Evolutionary conservation across 2,329 filamentous ascomycete genomes (phyloP), one percentile per base, ranked within the genome.

Genomic region (Penicillium fuscoglaucum): DNA sequence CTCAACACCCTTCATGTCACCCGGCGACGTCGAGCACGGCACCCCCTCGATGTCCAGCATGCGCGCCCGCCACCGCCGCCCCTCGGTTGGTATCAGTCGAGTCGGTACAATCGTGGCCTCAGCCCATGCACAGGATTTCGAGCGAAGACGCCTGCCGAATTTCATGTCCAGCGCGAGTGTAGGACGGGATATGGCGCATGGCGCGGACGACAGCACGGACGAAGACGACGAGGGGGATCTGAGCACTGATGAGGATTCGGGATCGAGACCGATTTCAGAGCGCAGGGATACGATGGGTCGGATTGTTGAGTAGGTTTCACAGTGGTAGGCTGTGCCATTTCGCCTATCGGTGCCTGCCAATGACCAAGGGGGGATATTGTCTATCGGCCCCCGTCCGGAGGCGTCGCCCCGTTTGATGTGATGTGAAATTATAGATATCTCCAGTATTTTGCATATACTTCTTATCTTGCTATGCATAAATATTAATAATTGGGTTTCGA

Each of bases 41-140:
- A 54, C 70, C 2, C 66, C 73, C 5, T 66, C 69, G 1, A 65
- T 62, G 0, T 66, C 69, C 3, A 67, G 65, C 29, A 58, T 67
- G 39, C 69, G 63, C 21, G 61, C 68, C 29, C 72, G 67, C 47
- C 67, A 60, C 39, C 68, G 68, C 52, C 73, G 59, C 46, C 70
- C 58, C 41, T 66, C 62, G 19, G 65, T 66, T 24, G 79, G 76
- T 8, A 75, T 85, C 12, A 75, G 75, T n/a, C 77, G 83, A 1
- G 81, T 88, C 13, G 85, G 84, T 6, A 85, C 82, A 15, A 86
- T 92, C n/a, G 82, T 97, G 65, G 89, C 91, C 4, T 84, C 88
- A 61, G 93, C 93, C 6, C 95, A 98, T 73, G 89, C 85, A 60
- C 89, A 96, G 73, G 93, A 98, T 76, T 98, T 97, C 72, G 90